Base-by-base conservation (phyloP, 257 asterid species). In the Penstemon newberryi region DNA sequence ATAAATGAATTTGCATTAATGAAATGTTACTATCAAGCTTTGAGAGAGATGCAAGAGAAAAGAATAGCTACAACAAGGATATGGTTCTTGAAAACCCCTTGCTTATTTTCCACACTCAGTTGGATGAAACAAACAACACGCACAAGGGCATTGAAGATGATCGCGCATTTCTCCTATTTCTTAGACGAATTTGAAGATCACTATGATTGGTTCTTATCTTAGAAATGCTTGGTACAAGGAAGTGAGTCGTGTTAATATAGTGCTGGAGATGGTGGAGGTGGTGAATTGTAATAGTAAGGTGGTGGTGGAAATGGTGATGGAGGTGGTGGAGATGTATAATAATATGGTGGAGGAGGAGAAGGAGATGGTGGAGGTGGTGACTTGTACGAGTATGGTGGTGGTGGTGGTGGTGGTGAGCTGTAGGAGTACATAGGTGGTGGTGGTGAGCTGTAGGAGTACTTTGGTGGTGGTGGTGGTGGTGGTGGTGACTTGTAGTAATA, bases 191-290 rank as follows among this genome's bases (percentile, higher is more conserved):
- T 25, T 25, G 33, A 25, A 25, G 33, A 25, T 25, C 33, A 25
- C 33, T 25, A 25, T 1, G 33, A 25, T 25, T 25, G 33, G 33
- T 25, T 25, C 33, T 25, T 25, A 25, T 25, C 33, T 25, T 25
- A 25, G 33, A 25, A 25, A 25, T 25, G 71, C 72, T 68, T 25
- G 10, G 39, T 40, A 19, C 38, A n/a, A 60, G 50, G 5, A 3
- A 7, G 64, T 12, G 65, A 59, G 2, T 41, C 39, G 25, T 39
- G 39, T 0, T 12, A 11, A 12, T 60, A 60, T 6, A 11, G 15
- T 5, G 66, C 51, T 4, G 66, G 66, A 12, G 66, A 51, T 5
- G 66, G 66, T 4, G 66, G 66, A 12, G 66, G 66, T 6, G 66
- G 66, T 0, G 66, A 42, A 19, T 11, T 60, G 11, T 60, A 60